Conservation (phyloP, 75 land plant species). For the Selaginella moellendorffii region DNA sequence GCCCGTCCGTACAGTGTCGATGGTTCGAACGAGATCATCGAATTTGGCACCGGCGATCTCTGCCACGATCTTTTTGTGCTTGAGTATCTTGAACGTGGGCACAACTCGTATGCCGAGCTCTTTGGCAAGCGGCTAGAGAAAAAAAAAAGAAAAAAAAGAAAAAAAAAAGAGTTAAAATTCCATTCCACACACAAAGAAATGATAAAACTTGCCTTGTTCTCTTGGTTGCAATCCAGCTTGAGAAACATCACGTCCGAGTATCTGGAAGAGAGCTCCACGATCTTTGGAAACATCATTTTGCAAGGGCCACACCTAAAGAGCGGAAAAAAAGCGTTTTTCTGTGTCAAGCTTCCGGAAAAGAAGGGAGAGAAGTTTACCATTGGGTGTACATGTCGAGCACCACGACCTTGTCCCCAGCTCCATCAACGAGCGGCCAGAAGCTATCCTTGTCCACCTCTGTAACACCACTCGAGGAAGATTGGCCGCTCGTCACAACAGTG, state of each 20-base stretch:
- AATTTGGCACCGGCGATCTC: slow-evolving; percentile 88
- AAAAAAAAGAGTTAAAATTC: neutral
- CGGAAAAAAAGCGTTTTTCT: too few relatives aligned
- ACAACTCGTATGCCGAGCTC: slow-evolving; percentile 74
- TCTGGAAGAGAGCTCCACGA: neutral
- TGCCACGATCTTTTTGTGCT: slow-evolving; percentile 47
- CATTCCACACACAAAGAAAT: neutral
- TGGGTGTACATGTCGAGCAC: slow-evolving; percentile 7
- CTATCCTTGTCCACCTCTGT: slow-evolving; percentile 7
- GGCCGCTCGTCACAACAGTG: too few relatives aligned
- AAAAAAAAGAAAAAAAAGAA: neutral
- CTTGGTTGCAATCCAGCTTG: slow-evolving; percentile 10
- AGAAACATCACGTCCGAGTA: slow-evolving; percentile 8
- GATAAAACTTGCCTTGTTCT: neutral
- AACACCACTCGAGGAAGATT: neutral
- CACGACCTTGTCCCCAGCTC: slow-evolving; percentile 10
- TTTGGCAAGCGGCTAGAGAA: slow-evolving; percentile 55
- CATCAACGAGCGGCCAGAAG: slow-evolving; percentile 10
- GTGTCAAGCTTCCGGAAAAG: too few relatives aligned
- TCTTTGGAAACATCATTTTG: slow-evolving; percentile 73
- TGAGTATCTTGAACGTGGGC: slow-evolving; percentile 86
- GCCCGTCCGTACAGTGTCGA: slow-evolving; percentile 29
- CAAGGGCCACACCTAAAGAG: slow-evolving; percentile 87
- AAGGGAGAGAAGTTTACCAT: too few relatives aligned
- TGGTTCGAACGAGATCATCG: slow-evolving; percentile 60